Base-by-base conservation (phyloP, 352 stramenopile species). In the Pythium aquatile region DNA sequence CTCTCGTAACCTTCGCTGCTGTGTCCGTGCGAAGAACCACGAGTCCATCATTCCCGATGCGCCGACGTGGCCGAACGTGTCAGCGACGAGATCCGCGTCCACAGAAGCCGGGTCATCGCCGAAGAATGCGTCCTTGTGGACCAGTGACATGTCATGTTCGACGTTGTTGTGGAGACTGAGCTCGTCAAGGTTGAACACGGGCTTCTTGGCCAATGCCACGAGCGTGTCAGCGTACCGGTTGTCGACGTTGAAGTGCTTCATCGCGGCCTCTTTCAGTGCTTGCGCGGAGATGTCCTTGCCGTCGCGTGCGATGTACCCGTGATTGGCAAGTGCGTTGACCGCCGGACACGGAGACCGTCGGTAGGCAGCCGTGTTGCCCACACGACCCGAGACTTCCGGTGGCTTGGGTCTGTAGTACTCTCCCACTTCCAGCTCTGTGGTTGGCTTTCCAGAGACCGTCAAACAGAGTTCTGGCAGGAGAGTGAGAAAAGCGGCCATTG, bases 271-370 rank as follows among this genome's bases (percentile, higher is more conserved):
- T 11, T 35, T 32, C 20, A 83, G 47, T 44, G 61, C 64, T 16
- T 69, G 49, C 29, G 67, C 51, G 44, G 65, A 73, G 56, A 80
- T 74, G 52, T 74, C 70, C 44, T 75, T 75, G 28, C 70, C 75
- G 54, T 78, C 70, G 54, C 78, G 75, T 13, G 73, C 57, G 28
- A 83, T 39, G 55, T 77, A 74, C 13, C 74, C 74, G 65, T 82
- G 73, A 59, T 86, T 86, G n/a, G 77, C 74, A 16, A 82, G 63
- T 52, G 73, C 57, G 59, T 86, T 86, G 56, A 86, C 61, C 32
- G 73, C 73, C 20, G 77, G 77, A 47, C 77, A 86, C 14, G 77
- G 77, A 11, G 66, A 72, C 33, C 75, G 14, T 52, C 65, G 7
- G 11, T 40, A 49, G 10, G 44, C 40, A 9, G 46, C 48, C 11